phyloP scores from a whole-genome alignment of 441 rosid species.

The Populus hybrid region DNA sequence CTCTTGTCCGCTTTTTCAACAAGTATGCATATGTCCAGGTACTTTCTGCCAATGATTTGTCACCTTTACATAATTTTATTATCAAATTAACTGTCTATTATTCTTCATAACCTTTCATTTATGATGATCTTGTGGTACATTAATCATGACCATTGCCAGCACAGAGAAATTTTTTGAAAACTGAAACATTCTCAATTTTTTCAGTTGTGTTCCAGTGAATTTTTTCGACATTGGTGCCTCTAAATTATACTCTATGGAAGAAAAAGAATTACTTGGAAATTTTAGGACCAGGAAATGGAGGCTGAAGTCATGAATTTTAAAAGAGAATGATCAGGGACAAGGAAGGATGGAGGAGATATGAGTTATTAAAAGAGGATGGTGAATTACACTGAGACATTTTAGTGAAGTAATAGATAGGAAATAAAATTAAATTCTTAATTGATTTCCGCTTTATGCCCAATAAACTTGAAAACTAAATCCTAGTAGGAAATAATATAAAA shows the following conservation, averaged over 20 bases:
- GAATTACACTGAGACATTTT: background rate
- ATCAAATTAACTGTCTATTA: background rate
- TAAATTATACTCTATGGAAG: background rate
- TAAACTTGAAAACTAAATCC: background rate
- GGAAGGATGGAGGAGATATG: background rate
- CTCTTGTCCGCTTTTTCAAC: conserved; percentile 96
- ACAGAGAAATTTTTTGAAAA: background rate
- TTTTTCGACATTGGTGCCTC: background rate
- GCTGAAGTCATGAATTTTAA: background rate
- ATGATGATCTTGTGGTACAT: background rate
- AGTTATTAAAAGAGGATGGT: background rate
- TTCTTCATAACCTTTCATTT: background rate
- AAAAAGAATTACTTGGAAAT: background rate
- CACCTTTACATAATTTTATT: background rate
- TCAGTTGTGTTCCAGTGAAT: background rate
- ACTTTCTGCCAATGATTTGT: conserved; percentile 15
- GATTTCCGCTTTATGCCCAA: background rate
- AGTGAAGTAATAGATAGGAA: background rate
- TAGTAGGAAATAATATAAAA: background rate
- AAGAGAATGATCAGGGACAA: background rate
- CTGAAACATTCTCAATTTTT: background rate
- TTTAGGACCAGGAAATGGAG: background rate
- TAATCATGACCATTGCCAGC: background rate
- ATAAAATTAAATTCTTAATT: background rate
- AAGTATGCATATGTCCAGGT: conserved; percentile 98